Percentiles rank a stretch among this genome's conserved stretches.
phyloP scores from a whole-genome alignment of 2,329 filamentous ascomycete genomes.

The Lasiodiplodia sp. region DNA sequence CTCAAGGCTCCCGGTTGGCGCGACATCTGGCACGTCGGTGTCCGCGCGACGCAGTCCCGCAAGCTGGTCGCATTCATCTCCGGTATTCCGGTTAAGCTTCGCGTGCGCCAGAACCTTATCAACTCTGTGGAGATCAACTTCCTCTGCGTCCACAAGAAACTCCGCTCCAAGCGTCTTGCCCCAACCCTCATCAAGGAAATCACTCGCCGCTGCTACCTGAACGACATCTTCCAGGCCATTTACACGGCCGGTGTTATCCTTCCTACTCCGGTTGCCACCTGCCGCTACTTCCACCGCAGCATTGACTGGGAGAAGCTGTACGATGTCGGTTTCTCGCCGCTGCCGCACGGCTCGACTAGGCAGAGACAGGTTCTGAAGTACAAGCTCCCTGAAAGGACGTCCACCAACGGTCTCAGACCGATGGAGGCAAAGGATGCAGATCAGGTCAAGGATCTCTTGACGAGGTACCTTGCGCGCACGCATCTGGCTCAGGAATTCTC shows the following conservation, averaged over 20 bases:
- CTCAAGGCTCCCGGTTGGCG: constrained; percentile 94
- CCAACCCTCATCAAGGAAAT: constrained; percentile 98
- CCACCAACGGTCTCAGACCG: constrained; percentile 76
- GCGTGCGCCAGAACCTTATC: constrained; percentile 77
- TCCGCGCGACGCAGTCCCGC: constrained; percentile 80
- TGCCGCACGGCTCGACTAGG: constrained; percentile 84
- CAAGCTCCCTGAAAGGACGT: constrained; percentile 76
- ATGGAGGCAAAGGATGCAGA: constrained; percentile 83
- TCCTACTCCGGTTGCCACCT: constrained; percentile 90
- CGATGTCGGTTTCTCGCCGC: constrained; percentile 90
- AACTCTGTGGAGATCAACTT: constrained; percentile 96
- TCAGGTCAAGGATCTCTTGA: constrained; percentile 75
- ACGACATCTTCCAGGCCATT: constrained; percentile 90
- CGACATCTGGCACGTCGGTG: constrained; percentile 93
- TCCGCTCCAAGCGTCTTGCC: constrained; percentile 88
- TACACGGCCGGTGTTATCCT: constrained; percentile 94
- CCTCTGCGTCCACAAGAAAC: constrained; percentile 96
- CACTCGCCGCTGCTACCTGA: constrained; percentile 86
- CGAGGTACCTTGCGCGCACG: constrained; percentile 79
- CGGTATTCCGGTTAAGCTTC: constrained; percentile 84
- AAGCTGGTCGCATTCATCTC: constrained; percentile 97
- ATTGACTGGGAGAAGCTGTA: constrained; percentile 97
- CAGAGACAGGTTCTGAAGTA: constrained; percentile 87
- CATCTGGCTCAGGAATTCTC: constrained; percentile 85
- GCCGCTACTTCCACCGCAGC: constrained; percentile 92